Conservation (phyloP, 306 rosid genomes). For the Begonia masoniana region DNA sequence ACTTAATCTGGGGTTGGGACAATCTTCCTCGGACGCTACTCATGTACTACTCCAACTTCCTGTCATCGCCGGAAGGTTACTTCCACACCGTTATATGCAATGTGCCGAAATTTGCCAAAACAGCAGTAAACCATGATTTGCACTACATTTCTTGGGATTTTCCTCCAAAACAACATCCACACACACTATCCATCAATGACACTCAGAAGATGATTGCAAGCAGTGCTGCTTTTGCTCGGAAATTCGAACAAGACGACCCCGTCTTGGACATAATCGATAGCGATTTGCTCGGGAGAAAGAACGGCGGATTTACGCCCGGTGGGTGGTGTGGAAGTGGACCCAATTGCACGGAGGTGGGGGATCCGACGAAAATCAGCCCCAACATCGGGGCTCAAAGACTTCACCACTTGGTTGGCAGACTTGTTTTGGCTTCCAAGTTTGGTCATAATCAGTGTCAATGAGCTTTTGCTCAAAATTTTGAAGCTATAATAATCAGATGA, state of each 20-base stretch:
- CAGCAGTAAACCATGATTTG: constrained; percentile 61
- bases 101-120: constrained; percentile 51
- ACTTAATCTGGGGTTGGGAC: constrained; percentile 85
- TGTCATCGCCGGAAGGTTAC: constrained; percentile 93
- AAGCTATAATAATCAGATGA: no score
- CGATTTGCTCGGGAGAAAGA: constrained; percentile 31
- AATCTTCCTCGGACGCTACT: constrained; percentile 88
- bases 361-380: constrained; percentile 53
- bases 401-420: constrained; percentile 29
- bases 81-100: constrained; percentile 90
- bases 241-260: constrained; percentile 47
- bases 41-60: constrained; percentile 83
- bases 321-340: constrained; percentile 83
- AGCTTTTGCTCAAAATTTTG: constrained; percentile 1
- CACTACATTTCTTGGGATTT: constrained; percentile 85
- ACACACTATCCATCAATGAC: constrained; percentile 57
- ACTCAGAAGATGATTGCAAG: constrained; percentile 55
- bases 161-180: constrained; percentile 90
- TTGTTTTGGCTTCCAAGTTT: constrained; percentile 25
- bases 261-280: constrained; percentile 54
- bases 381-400: constrained; percentile 57
- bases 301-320: constrained; percentile 56
- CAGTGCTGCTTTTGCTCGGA: constrained; percentile 78
- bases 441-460: constrained; percentile 65
- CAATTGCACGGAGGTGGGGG: constrained; percentile 56